Evolutionary conservation across 768 basidiomycete species (phyloP).

Genomic region (Agaricus subrufescens): DNA sequence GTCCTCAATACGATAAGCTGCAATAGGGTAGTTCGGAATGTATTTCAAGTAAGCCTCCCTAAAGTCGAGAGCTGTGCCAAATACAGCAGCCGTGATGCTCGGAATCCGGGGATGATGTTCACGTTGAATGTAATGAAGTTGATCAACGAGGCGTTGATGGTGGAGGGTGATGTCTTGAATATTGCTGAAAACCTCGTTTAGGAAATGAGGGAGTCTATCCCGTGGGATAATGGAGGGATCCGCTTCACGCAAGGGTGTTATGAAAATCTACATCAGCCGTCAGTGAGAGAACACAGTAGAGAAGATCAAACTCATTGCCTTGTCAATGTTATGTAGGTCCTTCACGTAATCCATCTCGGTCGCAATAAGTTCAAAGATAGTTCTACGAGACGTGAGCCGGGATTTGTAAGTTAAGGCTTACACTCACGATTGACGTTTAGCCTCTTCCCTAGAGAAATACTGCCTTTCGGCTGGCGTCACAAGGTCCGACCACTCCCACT

Average conservation of each 20-base stretch:
- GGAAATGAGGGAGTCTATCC: slow-evolving; percentile 69
- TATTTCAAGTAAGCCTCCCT: slow-evolving; percentile 92
- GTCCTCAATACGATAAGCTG: slow-evolving; percentile 81
- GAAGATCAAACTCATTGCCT: background rate
- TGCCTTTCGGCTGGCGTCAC: slow-evolving; percentile 31
- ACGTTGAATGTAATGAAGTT: slow-evolving; percentile 79
- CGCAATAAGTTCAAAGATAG: slow-evolving; percentile 93
- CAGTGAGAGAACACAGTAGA: background rate
- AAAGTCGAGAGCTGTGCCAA: slow-evolving; percentile 89
- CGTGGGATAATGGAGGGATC: slow-evolving; percentile 77
- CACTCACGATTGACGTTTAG: slow-evolving; percentile 73
- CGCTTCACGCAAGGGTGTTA: slow-evolving; percentile 67
- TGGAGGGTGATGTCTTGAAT: slow-evolving; percentile 70
- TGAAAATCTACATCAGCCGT: slow-evolving; percentile 60
- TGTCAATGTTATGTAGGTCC: slow-evolving; percentile 83
- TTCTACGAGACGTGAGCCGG: slow-evolving; percentile 34
- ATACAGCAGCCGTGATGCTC: slow-evolving; percentile 79
- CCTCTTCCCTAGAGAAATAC: slow-evolving; percentile 14
- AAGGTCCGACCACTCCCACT: slow-evolving; percentile 90
- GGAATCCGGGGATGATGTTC: slow-evolving; percentile 82
- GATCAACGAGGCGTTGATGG: slow-evolving; percentile 72
- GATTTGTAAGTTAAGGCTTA: background rate
- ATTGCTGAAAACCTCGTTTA: slow-evolving; percentile 88
- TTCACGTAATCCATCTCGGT: slow-evolving; percentile 97
- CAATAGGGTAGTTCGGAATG: slow-evolving; percentile 88